phyloP scores from a whole-genome alignment of 768 basidiomycete genomes.

The Phylloporus arenicola region DNA sequence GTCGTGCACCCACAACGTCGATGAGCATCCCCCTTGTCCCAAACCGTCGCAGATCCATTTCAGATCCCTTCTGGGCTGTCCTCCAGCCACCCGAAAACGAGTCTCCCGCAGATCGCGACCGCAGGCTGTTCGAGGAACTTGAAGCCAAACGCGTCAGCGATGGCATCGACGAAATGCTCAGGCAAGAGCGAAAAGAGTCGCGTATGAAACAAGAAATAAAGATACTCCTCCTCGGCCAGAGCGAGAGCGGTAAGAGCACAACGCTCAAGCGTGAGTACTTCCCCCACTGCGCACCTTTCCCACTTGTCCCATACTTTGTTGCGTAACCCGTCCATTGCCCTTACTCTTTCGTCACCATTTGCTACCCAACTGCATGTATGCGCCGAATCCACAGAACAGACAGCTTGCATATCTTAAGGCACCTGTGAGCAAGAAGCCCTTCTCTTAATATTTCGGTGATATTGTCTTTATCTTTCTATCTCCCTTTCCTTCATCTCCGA shows the following conservation, averaged over 20 bases:
- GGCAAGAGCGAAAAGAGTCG: conserved; percentile 58
- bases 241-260: conserved; percentile 86
- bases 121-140: conserved; percentile 57
- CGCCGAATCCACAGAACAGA: conserved; percentile 1
- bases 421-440: not conserved
- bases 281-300: conserved; percentile 1
- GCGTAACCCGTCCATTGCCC: not conserved
- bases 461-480: conserved; percentile 1
- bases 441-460: conserved; percentile 5
- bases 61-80: conserved; percentile 66
- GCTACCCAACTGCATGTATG: not conserved
- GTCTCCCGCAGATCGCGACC: conserved; percentile 59
- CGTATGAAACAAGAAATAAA: conserved; percentile 62
- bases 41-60: conserved; percentile 42
- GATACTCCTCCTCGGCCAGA: conserved; percentile 79
- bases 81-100: conserved; percentile 71
- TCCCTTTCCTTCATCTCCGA: not conserved
- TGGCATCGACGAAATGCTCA: conserved; percentile 74
- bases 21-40: conserved; percentile 30
- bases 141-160: conserved; percentile 74
- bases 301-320: conserved; percentile 2
- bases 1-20: conserved; percentile 4
- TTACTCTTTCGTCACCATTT: not conserved
- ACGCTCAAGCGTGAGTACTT: conserved; percentile 76
- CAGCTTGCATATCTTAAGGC: not conserved